These are phyloP conservation scores for Aschersonia sp. DNA, from an alignment of 2,329 filamentous ascomycete species.

Conservation along the genomic window DNA sequence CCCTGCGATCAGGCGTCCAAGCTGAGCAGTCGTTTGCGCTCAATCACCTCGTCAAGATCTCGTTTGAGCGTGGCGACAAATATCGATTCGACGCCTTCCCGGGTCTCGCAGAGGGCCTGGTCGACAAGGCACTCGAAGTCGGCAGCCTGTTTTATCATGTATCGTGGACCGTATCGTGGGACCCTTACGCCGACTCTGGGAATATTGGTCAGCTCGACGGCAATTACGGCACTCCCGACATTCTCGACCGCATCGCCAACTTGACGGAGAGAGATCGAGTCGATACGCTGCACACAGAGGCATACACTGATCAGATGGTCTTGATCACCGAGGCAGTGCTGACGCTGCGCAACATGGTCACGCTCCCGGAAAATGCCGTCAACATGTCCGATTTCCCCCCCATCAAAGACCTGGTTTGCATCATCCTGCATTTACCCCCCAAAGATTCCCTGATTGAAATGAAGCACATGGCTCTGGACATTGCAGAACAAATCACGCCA, in stretches of 20 bases:
- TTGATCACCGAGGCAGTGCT: conserved; percentile 75
- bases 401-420: conserved; percentile 68
- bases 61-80: conserved; percentile 85
- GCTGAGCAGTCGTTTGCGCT: conserved; percentile 85
- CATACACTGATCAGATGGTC: conserved; percentile 56
- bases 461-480: conserved; percentile 82
- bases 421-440: conserved; percentile 63
- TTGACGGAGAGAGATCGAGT: conserved; percentile 45
- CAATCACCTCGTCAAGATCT: conserved; percentile 90
- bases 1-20: conserved; percentile 63
- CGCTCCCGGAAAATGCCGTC: conserved; percentile 73
- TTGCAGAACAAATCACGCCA: conserved; percentile 78
- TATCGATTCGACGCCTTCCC: conserved; percentile 90
- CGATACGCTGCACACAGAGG: conserved; percentile 57
- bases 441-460: conserved; percentile 64
- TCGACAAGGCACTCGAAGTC: conserved; percentile 71
- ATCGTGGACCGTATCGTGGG: conserved; percentile 66
- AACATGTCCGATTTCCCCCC: conserved; percentile 65
- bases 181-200: conserved; percentile 34
- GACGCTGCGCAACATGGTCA: conserved; percentile 91
- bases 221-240: conserved; percentile 34
- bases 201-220: conserved; percentile 30
- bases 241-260: conserved; percentile 52
- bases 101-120: conserved; percentile 72
- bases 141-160: conserved; percentile 69